Percentiles rank a stretch among this genome's conserved stretches.
These are phyloP conservation scores for Syzygium jambos DNA, from an alignment of 345 rosid species.

Conservation along the genomic window DNA sequence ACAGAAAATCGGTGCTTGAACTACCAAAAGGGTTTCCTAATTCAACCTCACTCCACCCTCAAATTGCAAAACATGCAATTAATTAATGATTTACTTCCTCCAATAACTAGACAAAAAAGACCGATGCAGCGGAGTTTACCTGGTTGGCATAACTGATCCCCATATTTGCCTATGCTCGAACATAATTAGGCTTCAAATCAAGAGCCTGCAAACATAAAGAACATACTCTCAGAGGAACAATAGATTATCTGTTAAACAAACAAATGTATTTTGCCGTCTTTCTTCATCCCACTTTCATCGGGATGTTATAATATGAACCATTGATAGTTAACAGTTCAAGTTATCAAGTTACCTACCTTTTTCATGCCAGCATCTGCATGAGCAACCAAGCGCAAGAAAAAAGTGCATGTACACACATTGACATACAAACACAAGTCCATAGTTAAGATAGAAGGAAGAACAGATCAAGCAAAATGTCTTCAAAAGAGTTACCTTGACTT, in stretches of 20 bases:
- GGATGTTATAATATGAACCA: no score
- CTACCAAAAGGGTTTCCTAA: not conserved
- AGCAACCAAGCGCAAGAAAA: no score
- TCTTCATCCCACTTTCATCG: no score
- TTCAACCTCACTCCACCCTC: not conserved
- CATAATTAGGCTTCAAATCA: slow-evolving; percentile 97
- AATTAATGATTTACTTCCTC: not conserved
- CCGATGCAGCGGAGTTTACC: slow-evolving; percentile 24
- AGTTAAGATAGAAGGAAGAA: no score
- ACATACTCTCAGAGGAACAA: not conserved
- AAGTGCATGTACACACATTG: no score
- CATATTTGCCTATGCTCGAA: slow-evolving; percentile 99
- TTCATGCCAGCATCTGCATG: no score
- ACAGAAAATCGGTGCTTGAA: not conserved
- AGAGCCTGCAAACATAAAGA: slow-evolving; percentile 50
- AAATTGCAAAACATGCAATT: not conserved
- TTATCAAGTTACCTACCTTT: no score
- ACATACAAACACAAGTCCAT: no score
- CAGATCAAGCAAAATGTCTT: no score
- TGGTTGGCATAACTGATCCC: slow-evolving; percentile 99
- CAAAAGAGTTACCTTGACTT: no score
- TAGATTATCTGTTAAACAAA: not conserved
- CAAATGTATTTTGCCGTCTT: no score
- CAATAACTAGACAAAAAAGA: not conserved
- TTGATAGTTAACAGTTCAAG: no score